phyloP scores from a whole-genome alignment of 2,329 filamentous ascomycete genomes.

The Neonectria hederae region DNA sequence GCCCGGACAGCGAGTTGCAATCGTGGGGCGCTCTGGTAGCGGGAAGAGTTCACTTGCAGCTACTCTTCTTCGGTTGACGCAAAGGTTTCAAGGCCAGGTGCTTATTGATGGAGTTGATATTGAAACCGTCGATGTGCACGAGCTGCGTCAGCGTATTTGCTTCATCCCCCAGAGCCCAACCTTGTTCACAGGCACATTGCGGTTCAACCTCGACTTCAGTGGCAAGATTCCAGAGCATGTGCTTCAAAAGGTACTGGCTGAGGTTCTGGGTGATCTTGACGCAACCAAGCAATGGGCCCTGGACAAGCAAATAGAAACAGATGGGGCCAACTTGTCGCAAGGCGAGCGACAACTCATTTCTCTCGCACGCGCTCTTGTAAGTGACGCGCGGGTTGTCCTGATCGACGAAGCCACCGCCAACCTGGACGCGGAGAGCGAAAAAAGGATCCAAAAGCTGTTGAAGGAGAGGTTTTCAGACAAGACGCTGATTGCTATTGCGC shows the following conservation, averaged over 20 bases:
- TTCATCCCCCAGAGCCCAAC: conserved; percentile 71
- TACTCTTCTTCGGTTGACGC: conserved; percentile 46
- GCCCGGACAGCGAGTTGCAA: conserved; percentile 44
- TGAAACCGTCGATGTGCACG: conserved; percentile 56
- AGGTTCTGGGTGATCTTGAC: not conserved
- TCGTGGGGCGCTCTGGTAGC: conserved; percentile 79
- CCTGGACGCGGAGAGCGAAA: conserved; percentile 78
- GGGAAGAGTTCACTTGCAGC: conserved; percentile 76
- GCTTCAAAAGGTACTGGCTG: not conserved
- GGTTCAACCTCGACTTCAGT: conserved; percentile 63
- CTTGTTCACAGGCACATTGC: conserved; percentile 67
- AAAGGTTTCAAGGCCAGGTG: not conserved
- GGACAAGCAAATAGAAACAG: not conserved
- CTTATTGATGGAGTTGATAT: conserved; percentile 7
- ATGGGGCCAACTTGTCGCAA: conserved; percentile 59
- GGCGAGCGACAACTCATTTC: conserved; percentile 79
- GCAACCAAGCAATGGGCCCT: not conserved
- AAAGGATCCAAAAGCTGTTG: conserved; percentile 75
- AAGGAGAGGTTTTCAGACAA: conserved; percentile 68
- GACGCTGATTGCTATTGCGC: conserved; percentile 75
- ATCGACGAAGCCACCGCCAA: conserved; percentile 79
- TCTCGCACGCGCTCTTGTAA: conserved; percentile 74
- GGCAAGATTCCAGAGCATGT: not conserved
- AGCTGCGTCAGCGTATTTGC: conserved; percentile 59
- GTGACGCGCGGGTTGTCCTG: conserved; percentile 74